Base-by-base conservation (phyloP, 306 rosid species). In the Glycine latifolia region DNA sequence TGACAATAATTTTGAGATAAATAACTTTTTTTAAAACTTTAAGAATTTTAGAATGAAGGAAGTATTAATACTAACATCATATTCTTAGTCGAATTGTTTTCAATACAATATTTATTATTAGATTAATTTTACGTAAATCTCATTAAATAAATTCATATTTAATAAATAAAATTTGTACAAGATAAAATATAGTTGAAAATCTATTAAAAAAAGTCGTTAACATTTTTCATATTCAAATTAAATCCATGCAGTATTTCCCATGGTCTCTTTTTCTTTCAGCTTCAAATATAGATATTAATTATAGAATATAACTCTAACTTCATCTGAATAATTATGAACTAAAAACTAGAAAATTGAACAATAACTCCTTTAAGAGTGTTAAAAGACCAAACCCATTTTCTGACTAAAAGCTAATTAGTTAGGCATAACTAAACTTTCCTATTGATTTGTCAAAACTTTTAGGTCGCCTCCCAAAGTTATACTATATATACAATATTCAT, bases 381-480 rank as follows among this genome's bases (percentile, higher is more conserved):
- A 60, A 71, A 71, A 44, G 35, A 49, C 78, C 83, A 71, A 80
- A 80, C 66, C 54, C 72, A 80, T 71, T 60, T 71, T 70, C 71
- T 71, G 49, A 55, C 37, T 2, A 9, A 11, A 8, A 3, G 65
- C 35, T 31, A 46, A 4, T 76, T 46, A 78, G 75, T 66, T 66
- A 52, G 75, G 82, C 17, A 10, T 26, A 56, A 69, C 48, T 47
- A 41, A 15, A 31, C 26, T 79, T 63, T n/a, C 6, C 54, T 53
- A 10, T 59, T 58, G 26, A 1, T 71, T 47, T 31, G 62, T 53
- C 52, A 41, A 56, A 58, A 46, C 41, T 41, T 79, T 69, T 79
- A 46, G 76, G 82, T 69, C 1, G 43, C 58, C 0, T 68, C 59
- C 37, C 82, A 68, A 20, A 54, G 31, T 67, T 7, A 63, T 59